These are phyloP conservation scores for Didymella sp. DNA, from an alignment of 2,329 filamentous ascomycete species.

Conservation along the genomic window DNA sequence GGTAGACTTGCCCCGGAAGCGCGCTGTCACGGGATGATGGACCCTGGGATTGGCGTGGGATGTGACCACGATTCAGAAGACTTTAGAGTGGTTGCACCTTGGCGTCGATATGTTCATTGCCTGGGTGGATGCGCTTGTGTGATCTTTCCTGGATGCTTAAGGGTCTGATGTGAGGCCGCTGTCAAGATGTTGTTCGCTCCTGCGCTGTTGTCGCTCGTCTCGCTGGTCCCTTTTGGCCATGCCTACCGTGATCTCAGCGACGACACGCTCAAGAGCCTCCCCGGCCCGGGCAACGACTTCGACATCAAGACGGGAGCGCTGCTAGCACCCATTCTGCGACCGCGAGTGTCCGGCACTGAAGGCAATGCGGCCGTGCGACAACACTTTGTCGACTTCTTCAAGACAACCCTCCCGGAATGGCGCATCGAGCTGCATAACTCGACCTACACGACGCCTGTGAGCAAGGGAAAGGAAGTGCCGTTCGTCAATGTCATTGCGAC, in stretches of 20 bases:
- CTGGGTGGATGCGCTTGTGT: conserved; percentile 9
- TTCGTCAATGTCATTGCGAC: conserved; percentile 89
- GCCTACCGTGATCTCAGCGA: conserved; percentile 74
- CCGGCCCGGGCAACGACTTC: conserved; percentile 75
- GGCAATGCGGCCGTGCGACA: conserved; percentile 77
- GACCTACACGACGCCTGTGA: conserved; percentile 80
- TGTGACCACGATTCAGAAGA: conserved; percentile 34
- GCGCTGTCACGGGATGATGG: conserved; percentile 14
- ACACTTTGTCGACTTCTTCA: conserved; percentile 88
- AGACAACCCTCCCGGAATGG: conserved; percentile 79
- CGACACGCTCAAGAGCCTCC: conserved; percentile 73
- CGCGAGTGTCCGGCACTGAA: conserved; percentile 85
- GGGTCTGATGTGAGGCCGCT: conserved; percentile 24
- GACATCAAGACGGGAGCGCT: conserved; percentile 79
- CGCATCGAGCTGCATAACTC: conserved; percentile 84
- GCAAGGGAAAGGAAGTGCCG: conserved; percentile 73
- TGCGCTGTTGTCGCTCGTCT: conserved; percentile 34
- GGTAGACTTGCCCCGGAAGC: conserved; percentile 27
- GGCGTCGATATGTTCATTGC: conserved; percentile 21
- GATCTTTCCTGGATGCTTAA: background rate
- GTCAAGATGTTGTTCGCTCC: conserved; percentile 28
- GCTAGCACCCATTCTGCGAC: conserved; percentile 83
- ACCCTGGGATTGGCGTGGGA: conserved; percentile 12
- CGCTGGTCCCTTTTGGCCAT: conserved; percentile 36
- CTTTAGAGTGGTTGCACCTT: background rate